phyloP scores from a whole-genome alignment of 371 early-diverging fungal genomes.

The Mortierella sp. region DNA sequence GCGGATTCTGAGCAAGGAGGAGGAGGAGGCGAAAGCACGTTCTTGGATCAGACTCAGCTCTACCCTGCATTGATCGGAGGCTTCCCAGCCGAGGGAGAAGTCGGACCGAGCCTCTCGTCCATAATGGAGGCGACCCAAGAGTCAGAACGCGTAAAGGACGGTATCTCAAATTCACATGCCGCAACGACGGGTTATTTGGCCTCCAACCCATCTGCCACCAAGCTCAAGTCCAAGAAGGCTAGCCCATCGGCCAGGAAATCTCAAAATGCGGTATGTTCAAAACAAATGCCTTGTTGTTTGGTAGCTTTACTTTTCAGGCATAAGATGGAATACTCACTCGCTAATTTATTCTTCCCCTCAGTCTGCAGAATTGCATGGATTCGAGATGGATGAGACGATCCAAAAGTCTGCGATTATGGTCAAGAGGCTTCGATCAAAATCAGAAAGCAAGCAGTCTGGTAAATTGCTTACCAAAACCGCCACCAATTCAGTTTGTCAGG shows the following conservation, averaged over 20 bases:
- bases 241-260: not conserved
- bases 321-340: not conserved
- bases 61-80: not conserved
- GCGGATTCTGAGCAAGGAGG: not conserved
- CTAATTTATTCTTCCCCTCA: not conserved
- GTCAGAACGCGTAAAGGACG: not conserved
- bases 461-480: not conserved
- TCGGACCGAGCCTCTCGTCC: not conserved
- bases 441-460: slow-evolving; percentile 42
- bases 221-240: not conserved
- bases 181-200: not conserved
- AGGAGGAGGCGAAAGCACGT: not conserved
- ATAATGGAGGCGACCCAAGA: not conserved
- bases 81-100: not conserved
- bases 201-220: not conserved
- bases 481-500: too few relatives aligned
- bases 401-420: slow-evolving; percentile 53
- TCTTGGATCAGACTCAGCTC: not conserved
- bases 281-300: not conserved
- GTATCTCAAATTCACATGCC: not conserved
- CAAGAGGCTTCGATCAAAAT: slow-evolving; percentile 45
- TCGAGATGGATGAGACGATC: slow-evolving; percentile 38
- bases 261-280: not conserved
- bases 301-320: not conserved
- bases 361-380: slow-evolving; percentile 12